A percentile compares a stretch with the other conserved stretches of the same genome.
Evolutionary conservation across 352 stramenopile species (phyloP).

Genomic region (Globisporangium lucens): DNA sequence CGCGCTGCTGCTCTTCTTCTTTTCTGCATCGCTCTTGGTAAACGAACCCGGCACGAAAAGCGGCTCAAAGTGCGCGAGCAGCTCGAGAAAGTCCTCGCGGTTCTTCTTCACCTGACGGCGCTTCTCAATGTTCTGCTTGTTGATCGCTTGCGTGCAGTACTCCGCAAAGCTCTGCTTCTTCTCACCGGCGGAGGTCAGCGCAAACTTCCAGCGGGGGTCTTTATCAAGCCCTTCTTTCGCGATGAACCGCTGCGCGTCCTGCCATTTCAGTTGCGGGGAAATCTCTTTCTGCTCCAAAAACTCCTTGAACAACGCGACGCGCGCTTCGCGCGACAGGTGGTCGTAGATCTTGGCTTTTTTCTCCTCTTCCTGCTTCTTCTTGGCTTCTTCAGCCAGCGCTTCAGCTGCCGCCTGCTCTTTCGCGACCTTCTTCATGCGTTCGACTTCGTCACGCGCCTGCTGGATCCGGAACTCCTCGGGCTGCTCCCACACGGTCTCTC

Average conservation of each 20-base stretch:
- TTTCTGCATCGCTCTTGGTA: background rate
- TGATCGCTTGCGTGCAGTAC: slow-evolving; percentile 73
- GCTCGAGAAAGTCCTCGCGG: slow-evolving; percentile 71
- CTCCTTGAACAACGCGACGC: slow-evolving; percentile 61
- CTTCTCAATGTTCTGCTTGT: slow-evolving; percentile 64
- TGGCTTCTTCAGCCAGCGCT: slow-evolving; percentile 19
- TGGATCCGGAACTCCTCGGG: slow-evolving; percentile 77
- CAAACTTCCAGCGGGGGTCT: slow-evolving; percentile 68
- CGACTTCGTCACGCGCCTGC: slow-evolving; percentile 64
- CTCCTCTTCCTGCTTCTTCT: slow-evolving; percentile 47
- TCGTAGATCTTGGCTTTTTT: slow-evolving; percentile 43
- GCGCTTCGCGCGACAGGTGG: slow-evolving; percentile 44
- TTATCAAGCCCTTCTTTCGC: slow-evolving; percentile 51
- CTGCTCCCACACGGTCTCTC: slow-evolving; percentile 78
- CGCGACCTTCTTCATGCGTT: slow-evolving; percentile 45
- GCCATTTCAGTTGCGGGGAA: slow-evolving; percentile 68
- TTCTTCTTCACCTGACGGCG: slow-evolving; percentile 66
- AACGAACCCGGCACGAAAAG: slow-evolving; percentile 21
- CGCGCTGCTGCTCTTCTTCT: slow-evolving; percentile 14
- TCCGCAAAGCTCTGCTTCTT: slow-evolving; percentile 86
- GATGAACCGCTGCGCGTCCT: slow-evolving; percentile 60
- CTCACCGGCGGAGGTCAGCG: slow-evolving; percentile 59
- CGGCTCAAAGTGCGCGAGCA: slow-evolving; percentile 54
- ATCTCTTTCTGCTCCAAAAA: slow-evolving; percentile 74
- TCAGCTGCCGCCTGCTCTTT: slow-evolving; percentile 16